Percentiles rank a stretch among this genome's conserved stretches.
Evolutionary conservation across 163 green algal genomes (phyloP).

Genomic region (Coccomyxa subellipsoidea): DNA sequence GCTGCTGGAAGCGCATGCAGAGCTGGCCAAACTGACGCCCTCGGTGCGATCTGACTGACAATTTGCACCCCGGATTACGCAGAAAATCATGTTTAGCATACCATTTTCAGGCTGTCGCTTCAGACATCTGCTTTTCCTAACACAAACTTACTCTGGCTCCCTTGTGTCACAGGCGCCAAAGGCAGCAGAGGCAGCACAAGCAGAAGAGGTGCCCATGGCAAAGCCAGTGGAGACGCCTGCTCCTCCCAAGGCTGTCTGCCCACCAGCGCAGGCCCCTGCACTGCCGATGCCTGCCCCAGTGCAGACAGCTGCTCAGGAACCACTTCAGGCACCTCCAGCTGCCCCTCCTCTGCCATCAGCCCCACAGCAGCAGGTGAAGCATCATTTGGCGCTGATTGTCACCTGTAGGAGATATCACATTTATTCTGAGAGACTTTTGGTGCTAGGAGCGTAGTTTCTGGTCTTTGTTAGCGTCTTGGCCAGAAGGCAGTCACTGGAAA

Average conservation of each 20-base stretch:
- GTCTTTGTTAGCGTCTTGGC: too few species aligned
- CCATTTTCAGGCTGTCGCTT: not conserved
- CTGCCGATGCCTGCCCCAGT: not conserved
- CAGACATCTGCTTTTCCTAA: not conserved
- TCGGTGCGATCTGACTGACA: slow-evolving; percentile 16
- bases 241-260: not conserved
- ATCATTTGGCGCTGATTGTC: too few species aligned
- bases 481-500: too few species aligned
- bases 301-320: not conserved
- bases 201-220: not conserved
- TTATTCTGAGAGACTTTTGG: too few species aligned
- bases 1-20: slow-evolving; percentile 40
- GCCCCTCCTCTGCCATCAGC: not conserved
- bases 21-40: slow-evolving; percentile 45
- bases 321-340: not conserved
- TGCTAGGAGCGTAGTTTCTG: too few species aligned
- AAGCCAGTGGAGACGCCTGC: not conserved
- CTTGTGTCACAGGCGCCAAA: not conserved
- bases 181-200: not conserved
- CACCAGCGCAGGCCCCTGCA: not conserved
- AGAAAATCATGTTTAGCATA: not conserved
- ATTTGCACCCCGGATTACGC: too few species aligned
- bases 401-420: too few species aligned
- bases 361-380: slow-evolving; percentile 1
- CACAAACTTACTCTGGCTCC: too few species aligned